Evolutionary conservation across 106 monocot species (phyloP).

Genomic region (Vanilla planifolia): DNA sequence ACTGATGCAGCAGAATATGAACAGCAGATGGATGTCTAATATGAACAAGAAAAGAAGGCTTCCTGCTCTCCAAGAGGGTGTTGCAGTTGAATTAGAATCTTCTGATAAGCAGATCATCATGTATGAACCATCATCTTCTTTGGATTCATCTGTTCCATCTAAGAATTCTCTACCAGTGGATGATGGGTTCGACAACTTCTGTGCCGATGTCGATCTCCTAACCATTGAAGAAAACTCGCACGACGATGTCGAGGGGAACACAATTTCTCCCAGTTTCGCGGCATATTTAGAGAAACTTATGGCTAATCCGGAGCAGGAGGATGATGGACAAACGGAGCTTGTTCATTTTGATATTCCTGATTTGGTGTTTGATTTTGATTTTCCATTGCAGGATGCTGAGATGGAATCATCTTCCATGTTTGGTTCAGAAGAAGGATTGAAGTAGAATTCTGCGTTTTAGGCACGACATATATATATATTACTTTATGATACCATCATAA

Average conservation of each 20-base stretch:
- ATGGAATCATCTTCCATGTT: slow-evolving; percentile 8
- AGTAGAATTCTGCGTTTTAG: background rate
- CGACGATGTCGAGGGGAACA: slow-evolving; percentile 10
- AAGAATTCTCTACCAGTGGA: slow-evolving; percentile 3
- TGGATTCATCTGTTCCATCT: slow-evolving; percentile 1
- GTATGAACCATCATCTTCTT: slow-evolving; percentile 21
- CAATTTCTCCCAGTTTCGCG: background rate
- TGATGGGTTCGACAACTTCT: slow-evolving; percentile 12
- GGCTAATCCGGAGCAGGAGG: slow-evolving; percentile 14
- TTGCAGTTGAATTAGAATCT: background rate
- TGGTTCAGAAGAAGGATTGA: background rate
- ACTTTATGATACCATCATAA: too few relatives aligned
- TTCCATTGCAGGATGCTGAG: slow-evolving; percentile 14
- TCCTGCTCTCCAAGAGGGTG: slow-evolving; percentile 23
- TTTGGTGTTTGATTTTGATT: slow-evolving; percentile 23
- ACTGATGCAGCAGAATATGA: slow-evolving; percentile 35
- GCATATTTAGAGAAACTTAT: slow-evolving; percentile 22
- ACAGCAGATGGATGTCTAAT: slow-evolving; percentile 20
- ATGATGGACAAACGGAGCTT: slow-evolving; percentile 5
- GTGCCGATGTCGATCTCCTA: slow-evolving; percentile 10
- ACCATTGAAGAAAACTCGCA: background rate
- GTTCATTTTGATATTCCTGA: slow-evolving; percentile 17
- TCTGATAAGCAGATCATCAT: slow-evolving; percentile 35
- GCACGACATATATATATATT: too few relatives aligned
- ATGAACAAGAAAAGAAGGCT: slow-evolving; percentile 40